Base-by-base conservation (phyloP, 2,329 filamentous ascomycete species). In the Apiospora hydei region DNA sequence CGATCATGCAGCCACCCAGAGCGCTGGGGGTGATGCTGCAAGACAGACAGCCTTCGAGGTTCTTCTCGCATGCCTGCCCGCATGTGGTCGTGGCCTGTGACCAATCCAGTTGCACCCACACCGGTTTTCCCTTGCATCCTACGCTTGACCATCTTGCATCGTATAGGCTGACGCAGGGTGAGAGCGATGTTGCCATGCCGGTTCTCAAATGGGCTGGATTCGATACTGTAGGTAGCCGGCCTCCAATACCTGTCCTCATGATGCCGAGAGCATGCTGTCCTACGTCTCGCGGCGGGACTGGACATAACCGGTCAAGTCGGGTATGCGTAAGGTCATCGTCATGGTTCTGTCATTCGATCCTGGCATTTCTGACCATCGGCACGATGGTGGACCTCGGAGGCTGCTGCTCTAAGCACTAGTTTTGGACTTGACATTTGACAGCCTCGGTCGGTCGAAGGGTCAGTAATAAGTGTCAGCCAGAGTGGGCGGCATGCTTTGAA, bases 321-420 rank as follows among this genome's bases (percentile, higher is more conserved):
- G 57, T n/a, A 13, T 64, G 34, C 57, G 34, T 41, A 64, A 64
- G 30, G 41, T n/a, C 2, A 41, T 64, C 57, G 57, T 64, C 57
- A 64, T 64, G 34, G n/a, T 64, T 24, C 30, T 41, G 57, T 64
- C 57, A 64, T 64, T 41, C 34, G 8, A 41, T 41, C 34, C 57
- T 41, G 57, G 57, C 8, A 24, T 18, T 64, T n/a, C 57, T n/a
- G 57, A 13, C 34, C 57, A 64, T 8, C 34, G 41, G 57, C 57
- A 13, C 16, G 8, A 24, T 10, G 57, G 57, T 64, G 57, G 57
- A 24, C 34, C 34, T 41, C 57, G 34, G 34, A 64, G 34, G 34
- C 57, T 30, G 57, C 57, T 64, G 34, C 30, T 64, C 57, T 64
- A 64, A 64, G 57, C 34, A 64, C 57, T n/a, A 64, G n/a, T 14